Evolutionary conservation across 2,329 filamentous ascomycete species (phyloP), one percentile per base, ranked within the genome.

Genomic region (Dactylellina leptospora): DNA sequence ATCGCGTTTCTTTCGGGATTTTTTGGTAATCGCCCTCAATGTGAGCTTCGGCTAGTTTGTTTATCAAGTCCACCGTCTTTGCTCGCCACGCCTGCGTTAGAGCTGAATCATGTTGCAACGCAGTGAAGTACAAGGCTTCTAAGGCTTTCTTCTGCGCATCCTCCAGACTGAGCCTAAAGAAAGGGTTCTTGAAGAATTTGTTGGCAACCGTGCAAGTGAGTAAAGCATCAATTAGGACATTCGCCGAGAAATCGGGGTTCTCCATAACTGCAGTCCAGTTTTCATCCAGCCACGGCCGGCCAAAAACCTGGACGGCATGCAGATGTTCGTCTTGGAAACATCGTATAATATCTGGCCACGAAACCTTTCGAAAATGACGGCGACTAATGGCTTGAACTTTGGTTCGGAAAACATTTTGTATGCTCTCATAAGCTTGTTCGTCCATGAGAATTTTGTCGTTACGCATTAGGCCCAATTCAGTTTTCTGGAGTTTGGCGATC

Each of bases 301-400:
- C 42, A 42, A 42, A 58, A 4, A 22, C 16, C 8, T 25, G 16
- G 2, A 23, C 23, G 10, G 11, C n/a, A 13, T 11, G 5, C 11
- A 53, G 50, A 36, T 36, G n/a, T 13, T 16, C 4, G 10, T 27
- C 25, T 1, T 25, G 9, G 23, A 5, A 5, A n/a, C 25, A 8
- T 6, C 16, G 13, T 8, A 23, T 4, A 18, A 33, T 40, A 13
- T 3, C n/a, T 11, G 22, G 8, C 38, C 36, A 61, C 16, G 36
- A 28, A 22, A 62, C 11, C 13, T 44, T 55, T 8, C 64, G 48
- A 30, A 70, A 70, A 18, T 23, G 23, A 13, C 0, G 23, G 4
- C 56, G 48, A 22, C 40, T 62, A 5, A 70, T 62, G 0, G 16
- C 22, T 22, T 44, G 28, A 3, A 44, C 5, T 20, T 70, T 61